Conservation (phyloP, 352 stramenopile species). For the Salisapilia sapeloensis region DNA sequence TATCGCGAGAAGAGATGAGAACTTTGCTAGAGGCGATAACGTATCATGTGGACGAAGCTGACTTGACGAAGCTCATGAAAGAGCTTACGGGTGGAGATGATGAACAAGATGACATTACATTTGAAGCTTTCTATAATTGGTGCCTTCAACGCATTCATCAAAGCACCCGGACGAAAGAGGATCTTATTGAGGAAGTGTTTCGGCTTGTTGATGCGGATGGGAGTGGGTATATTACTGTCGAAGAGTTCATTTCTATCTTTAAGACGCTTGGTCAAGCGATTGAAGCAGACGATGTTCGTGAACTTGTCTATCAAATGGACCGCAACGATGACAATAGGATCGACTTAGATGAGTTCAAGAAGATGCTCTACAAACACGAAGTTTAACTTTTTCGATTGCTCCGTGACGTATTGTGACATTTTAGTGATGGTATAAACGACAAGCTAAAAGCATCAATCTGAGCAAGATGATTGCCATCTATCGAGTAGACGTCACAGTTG, state of each 20-base stretch:
- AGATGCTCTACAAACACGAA: constrained; percentile 61
- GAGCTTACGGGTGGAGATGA: constrained; percentile 23
- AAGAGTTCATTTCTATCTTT: constrained; percentile 61
- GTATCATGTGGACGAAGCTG: constrained; percentile 33
- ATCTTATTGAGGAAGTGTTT: constrained; percentile 53
- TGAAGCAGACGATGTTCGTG: constrained; percentile 51
- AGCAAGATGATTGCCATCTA: no score
- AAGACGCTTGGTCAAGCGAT: constrained; percentile 48
- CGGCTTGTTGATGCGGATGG: constrained; percentile 43
- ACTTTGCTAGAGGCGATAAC: constrained; percentile 39
- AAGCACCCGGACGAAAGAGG: constrained; percentile 25
- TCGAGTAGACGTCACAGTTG: no score
- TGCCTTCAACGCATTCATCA: constrained; percentile 43
- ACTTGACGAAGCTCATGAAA: constrained; percentile 38
- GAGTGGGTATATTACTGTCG: constrained; percentile 46
- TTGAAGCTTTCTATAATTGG: constrained; percentile 59
- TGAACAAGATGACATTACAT: constrained; percentile 23
- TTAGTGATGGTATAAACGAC: no score
- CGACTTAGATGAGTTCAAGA: constrained; percentile 48
- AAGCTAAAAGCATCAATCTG: no score
- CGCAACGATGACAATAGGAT: constrained; percentile 61
- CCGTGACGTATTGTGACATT: constrained; percentile 1
- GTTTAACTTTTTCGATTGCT: constrained; percentile 10
- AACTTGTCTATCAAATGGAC: constrained; percentile 62
- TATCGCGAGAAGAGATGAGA: constrained; percentile 44